These are phyloP conservation scores for Hyaloscypha finlandica DNA, from an alignment of 495 filamentous ascomycete species.

Conservation along the genomic window DNA sequence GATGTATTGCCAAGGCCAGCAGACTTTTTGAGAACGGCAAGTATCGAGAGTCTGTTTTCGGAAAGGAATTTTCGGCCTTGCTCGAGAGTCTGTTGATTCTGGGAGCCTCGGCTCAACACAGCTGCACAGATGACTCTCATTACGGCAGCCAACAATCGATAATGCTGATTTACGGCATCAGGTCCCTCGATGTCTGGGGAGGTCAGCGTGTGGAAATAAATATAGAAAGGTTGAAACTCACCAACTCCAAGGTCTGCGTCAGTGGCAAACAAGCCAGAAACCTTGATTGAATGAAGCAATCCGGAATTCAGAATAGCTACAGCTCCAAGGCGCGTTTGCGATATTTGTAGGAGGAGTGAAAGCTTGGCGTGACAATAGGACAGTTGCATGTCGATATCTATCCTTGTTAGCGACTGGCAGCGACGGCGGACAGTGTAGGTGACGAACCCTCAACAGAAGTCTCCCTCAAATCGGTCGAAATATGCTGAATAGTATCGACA, in stretches of 20 bases:
- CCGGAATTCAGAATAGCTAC: conserved; percentile 81
- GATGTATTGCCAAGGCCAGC: conserved; percentile 68
- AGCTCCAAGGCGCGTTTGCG: conserved; percentile 77
- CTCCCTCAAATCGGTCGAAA: conserved; percentile 66
- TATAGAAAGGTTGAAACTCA: conserved; percentile 43
- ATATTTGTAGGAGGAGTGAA: conserved; percentile 79
- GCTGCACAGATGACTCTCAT: conserved; percentile 79
- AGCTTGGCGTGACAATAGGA: conserved; percentile 74
- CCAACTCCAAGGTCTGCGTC: conserved; percentile 91
- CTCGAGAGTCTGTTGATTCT: conserved; percentile 74
- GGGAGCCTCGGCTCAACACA: conserved; percentile 73
- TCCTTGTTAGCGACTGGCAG: conserved; percentile 26
- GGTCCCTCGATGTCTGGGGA: conserved; percentile 62
- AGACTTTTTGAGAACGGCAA: conserved; percentile 88
- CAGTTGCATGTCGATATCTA: conserved; percentile 39
- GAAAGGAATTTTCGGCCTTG: conserved; percentile 74
- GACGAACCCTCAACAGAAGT: conserved; percentile 35
- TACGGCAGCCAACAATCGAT: conserved; percentile 76
- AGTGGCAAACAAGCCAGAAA: conserved; percentile 79
- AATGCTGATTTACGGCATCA: conserved; percentile 75
- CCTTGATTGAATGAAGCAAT: conserved; percentile 79
- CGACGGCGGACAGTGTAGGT: conserved; percentile 10
- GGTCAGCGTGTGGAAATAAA: conserved; percentile 26
- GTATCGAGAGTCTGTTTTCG: conserved; percentile 76
- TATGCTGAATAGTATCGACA: conserved; percentile 75